phyloP scores from a whole-genome alignment of 768 basidiomycete species.

The Amanita polypyramis region DNA sequence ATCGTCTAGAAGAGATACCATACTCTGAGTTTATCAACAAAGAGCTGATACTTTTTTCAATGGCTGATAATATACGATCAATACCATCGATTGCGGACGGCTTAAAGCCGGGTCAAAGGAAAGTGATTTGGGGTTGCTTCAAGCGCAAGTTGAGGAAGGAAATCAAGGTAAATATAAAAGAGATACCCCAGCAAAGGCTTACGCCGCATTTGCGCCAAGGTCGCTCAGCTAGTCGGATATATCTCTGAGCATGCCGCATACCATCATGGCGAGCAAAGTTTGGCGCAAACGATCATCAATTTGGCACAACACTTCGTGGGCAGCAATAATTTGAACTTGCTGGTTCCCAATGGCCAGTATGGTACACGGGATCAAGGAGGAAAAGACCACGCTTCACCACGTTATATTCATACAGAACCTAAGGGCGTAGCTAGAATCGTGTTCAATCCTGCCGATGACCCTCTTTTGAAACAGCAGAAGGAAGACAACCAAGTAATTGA shows the following conservation, averaged over 20 bases:
- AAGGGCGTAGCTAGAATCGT: conserved; percentile 63
- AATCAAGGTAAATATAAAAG: conserved; percentile 53
- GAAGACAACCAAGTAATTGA: conserved; percentile 86
- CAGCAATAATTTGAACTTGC: conserved; percentile 87
- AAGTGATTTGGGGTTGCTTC: conserved; percentile 94
- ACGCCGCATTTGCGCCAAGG: conserved; percentile 29
- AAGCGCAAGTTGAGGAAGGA: conserved; percentile 88
- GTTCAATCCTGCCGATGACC: conserved; percentile 79
- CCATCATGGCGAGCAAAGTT: conserved; percentile 89
- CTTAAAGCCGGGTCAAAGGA: conserved; percentile 94
- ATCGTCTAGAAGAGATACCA: conserved; percentile 75
- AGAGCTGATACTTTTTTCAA: conserved; percentile 96
- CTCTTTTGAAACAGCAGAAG: conserved; percentile 70
- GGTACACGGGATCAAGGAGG: conserved; percentile 91
- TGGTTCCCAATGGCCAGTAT: conserved; percentile 87
- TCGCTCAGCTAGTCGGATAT: conserved; percentile 93
- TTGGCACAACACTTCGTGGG: conserved; percentile 93
- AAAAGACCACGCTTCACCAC: conserved; percentile 91
- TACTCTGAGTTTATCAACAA: conserved; percentile 96
- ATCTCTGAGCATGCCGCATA: conserved; percentile 90
- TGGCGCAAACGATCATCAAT: conserved; percentile 85
- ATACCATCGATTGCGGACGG: conserved; percentile 93
- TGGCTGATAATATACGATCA: conserved; percentile 98
- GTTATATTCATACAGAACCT: conserved; percentile 90
- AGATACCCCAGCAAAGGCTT: neutral